These are phyloP conservation scores for Saccharomyces hybrid DNA, from an alignment of 1,139 yeast species.

Conservation along the genomic window DNA sequence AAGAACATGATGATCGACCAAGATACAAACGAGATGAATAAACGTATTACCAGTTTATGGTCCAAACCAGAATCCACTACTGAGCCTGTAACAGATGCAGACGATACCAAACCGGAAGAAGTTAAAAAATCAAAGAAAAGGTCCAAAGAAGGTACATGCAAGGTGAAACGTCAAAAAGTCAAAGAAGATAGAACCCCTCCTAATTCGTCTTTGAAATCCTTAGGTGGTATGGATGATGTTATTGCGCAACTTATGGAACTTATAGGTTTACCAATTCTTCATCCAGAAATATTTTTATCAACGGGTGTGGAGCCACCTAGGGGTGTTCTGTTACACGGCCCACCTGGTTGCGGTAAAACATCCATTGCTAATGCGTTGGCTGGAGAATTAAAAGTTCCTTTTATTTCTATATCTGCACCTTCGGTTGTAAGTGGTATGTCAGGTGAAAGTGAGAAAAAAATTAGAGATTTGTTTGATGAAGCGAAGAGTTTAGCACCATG, in stretches of 20 bases:
- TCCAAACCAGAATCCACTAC: slow-evolving; percentile 26
- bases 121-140: slow-evolving; percentile 22
- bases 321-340: slow-evolving; percentile 90
- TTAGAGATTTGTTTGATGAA: slow-evolving; percentile 88
- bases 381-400: slow-evolving; percentile 89
- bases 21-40: slow-evolving; percentile 62
- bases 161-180: slow-evolving; percentile 32
- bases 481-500: slow-evolving; percentile 90
- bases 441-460: slow-evolving; percentile 94
- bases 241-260: slow-evolving; percentile 81
- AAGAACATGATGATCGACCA: slow-evolving; percentile 51
- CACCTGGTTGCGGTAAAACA: slow-evolving; percentile 99
- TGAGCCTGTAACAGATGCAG: slow-evolving; percentile 10
- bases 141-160: slow-evolving; percentile 29
- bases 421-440: slow-evolving; percentile 99
- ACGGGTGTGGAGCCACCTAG: slow-evolving; percentile 97
- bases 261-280: slow-evolving; percentile 83
- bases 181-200: slow-evolving; percentile 64
- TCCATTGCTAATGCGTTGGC: slow-evolving; percentile 94
- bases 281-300: slow-evolving; percentile 80
- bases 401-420: slow-evolving; percentile 87
- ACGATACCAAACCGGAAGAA: slow-evolving; percentile 12
- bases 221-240: slow-evolving; percentile 86
- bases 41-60: slow-evolving; percentile 71
- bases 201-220: slow-evolving; percentile 51